Evolutionary conservation across 768 basidiomycete genomes (phyloP).

Genomic region (Brasilioporus rufonigricans): DNA sequence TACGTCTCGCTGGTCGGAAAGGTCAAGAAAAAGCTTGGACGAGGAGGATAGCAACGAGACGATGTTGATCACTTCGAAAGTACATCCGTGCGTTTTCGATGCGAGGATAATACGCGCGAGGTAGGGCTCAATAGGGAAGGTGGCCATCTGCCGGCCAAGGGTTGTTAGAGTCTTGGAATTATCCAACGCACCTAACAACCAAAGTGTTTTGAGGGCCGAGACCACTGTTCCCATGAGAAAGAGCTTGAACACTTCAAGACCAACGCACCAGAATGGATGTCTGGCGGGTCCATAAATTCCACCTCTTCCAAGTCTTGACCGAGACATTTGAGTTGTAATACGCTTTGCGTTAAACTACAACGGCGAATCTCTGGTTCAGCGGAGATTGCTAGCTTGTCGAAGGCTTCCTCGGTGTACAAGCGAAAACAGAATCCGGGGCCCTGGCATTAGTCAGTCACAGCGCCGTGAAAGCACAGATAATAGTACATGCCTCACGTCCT

Average conservation of each 20-base stretch:
- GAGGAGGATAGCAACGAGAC: slow-evolving; percentile 80
- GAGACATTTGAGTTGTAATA: slow-evolving; percentile 84
- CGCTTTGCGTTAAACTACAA: slow-evolving; percentile 77
- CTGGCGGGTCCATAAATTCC: slow-evolving; percentile 88
- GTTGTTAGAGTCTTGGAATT: slow-evolving; percentile 61
- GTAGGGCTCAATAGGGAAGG: slow-evolving; percentile 90
- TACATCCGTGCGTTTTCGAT: slow-evolving; percentile 70
- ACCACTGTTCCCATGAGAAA: slow-evolving; percentile 39
- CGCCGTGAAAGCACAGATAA: background rate
- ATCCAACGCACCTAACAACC: slow-evolving; percentile 77
- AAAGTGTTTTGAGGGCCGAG: slow-evolving; percentile 69
- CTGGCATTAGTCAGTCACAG: slow-evolving; percentile 36
- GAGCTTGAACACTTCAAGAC: no score
- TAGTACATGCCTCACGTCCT: slow-evolving; percentile 71
- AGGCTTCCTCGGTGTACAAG: slow-evolving; percentile 84
- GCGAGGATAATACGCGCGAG: slow-evolving; percentile 78
- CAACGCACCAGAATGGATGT: slow-evolving; percentile 63
- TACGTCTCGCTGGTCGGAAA: slow-evolving; percentile 68
- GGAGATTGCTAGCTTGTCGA: slow-evolving; percentile 59
- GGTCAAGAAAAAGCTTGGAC: slow-evolving; percentile 78
- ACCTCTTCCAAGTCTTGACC: slow-evolving; percentile 77
- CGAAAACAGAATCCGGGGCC: slow-evolving; percentile 87
- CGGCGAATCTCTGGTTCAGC: slow-evolving; percentile 90
- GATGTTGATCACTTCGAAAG: slow-evolving; percentile 78
- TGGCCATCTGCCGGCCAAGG: slow-evolving; percentile 79